Percentiles rank a stretch among this genome's conserved stretches.
phyloP scores from a whole-genome alignment of 148 eudicot genomes.

The Vaccinium macrocarpon region DNA sequence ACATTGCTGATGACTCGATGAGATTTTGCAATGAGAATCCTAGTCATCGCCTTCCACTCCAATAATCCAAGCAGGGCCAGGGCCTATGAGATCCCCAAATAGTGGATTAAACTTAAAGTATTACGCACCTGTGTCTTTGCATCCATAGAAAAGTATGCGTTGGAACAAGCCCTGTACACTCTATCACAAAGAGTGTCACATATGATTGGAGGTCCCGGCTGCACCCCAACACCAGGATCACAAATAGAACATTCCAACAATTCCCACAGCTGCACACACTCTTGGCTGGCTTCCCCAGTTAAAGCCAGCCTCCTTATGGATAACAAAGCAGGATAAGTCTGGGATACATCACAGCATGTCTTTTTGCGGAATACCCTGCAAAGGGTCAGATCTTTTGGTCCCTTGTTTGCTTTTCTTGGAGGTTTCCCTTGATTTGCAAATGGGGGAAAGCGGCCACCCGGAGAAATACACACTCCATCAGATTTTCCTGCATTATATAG shows the following conservation, averaged over 20 bases:
- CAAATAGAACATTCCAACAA: constrained; percentile 88
- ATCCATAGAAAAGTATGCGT: constrained; percentile 82
- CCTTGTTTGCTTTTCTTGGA: constrained; percentile 63
- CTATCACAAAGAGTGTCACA: constrained; percentile 84
- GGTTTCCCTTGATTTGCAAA: constrained; percentile 76
- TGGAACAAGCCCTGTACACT: constrained; percentile 70
- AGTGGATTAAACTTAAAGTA: not conserved
- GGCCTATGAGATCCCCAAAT: not conserved
- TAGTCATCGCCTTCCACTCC: not conserved
- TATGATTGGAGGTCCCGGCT: constrained; percentile 75
- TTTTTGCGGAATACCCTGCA: constrained; percentile 78
- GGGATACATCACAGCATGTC: constrained; percentile 91
- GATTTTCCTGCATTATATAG: constrained; percentile 58
- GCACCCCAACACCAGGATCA: constrained; percentile 81
- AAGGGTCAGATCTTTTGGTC: constrained; percentile 72
- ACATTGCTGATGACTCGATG: too few relatives aligned
- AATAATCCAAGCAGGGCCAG: not conserved
- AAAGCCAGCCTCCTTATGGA: constrained; percentile 72
- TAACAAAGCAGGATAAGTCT: constrained; percentile 77
- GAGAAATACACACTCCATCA: constrained; percentile 76
- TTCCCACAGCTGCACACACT: constrained; percentile 93
- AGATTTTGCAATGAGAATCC: not conserved
- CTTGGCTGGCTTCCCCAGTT: constrained; percentile 84
- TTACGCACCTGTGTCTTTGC: constrained; percentile 68
- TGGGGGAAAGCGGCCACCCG: constrained; percentile 85